Conservation (phyloP, 108 stramenopile species). For the Conticribra guillardii region DNA sequence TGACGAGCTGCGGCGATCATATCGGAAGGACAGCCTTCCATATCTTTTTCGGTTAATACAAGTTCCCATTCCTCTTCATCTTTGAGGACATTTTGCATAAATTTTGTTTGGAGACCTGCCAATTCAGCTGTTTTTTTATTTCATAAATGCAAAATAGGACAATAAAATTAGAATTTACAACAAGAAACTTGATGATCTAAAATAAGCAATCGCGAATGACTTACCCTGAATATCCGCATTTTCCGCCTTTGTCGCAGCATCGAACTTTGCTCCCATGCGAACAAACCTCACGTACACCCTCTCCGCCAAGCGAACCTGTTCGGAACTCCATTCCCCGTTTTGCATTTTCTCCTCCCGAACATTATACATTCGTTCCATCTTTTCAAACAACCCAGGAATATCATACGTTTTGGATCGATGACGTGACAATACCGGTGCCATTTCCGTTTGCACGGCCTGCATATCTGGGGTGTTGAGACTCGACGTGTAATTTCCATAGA, state of each 20-base stretch:
- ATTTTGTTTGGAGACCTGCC: constrained; percentile 64
- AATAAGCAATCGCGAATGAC: background rate
- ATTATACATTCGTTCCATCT: constrained; percentile 54
- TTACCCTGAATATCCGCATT: constrained; percentile 64
- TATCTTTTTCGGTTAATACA: constrained; percentile 53
- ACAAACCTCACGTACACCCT: constrained; percentile 72
- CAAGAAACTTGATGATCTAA: background rate
- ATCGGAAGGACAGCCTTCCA: constrained; percentile 67
- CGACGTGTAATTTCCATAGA: constrained; percentile 60
- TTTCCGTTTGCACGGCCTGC: constrained; percentile 60
- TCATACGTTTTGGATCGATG: constrained; percentile 50
- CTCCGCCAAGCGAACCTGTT: constrained; percentile 72
- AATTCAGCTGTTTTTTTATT: constrained; percentile 48
- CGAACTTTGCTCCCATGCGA: constrained; percentile 65
- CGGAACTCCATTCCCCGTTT: constrained; percentile 44
- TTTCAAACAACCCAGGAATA: constrained; percentile 77
- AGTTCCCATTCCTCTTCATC: constrained; percentile 77
- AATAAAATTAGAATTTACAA: background rate
- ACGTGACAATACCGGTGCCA: constrained; percentile 60
- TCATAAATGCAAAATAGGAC: background rate
- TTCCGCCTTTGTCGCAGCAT: constrained; percentile 54
- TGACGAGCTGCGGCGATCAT: constrained; percentile 67
- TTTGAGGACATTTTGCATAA: constrained; percentile 77
- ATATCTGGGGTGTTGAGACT: constrained; percentile 60
- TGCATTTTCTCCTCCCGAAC: constrained; percentile 38